A percentile compares a stretch with the other conserved stretches of the same genome.
These are phyloP conservation scores for Coemansia sp. DNA, from an alignment of 192 early-diverging fungal genomes.

Conservation along the genomic window DNA sequence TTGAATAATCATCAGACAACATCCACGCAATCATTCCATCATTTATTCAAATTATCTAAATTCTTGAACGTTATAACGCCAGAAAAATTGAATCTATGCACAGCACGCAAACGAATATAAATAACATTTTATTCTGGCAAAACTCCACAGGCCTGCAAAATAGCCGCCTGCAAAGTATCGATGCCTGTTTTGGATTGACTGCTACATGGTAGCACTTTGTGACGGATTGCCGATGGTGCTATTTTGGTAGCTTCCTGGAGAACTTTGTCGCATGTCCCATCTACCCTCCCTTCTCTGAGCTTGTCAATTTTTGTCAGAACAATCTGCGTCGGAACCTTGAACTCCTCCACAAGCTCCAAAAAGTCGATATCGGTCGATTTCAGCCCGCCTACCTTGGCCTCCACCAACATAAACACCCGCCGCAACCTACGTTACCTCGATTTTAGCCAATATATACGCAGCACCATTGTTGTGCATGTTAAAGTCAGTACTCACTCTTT, in stretches of 20 bases:
- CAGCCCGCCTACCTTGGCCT: constrained; percentile 53
- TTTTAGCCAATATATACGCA: neutral
- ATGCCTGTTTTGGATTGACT: constrained; percentile 31
- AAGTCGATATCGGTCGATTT: constrained; percentile 44
- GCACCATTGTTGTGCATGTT: no score
- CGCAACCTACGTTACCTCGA: constrained; percentile 19
- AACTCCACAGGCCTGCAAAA: constrained; percentile 27
- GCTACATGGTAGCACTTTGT: constrained; percentile 25
- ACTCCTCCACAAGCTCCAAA: constrained; percentile 35
- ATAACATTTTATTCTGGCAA: neutral
- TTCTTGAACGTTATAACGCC: no score
- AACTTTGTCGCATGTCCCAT: constrained; percentile 5
- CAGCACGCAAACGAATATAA: neutral
- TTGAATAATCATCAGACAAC: neutral
- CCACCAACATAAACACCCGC: constrained; percentile 50
- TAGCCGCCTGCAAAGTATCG: constrained; percentile 26
- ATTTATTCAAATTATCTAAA: no score
- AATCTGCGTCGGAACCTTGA: constrained; percentile 26
- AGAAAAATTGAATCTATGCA: no score
- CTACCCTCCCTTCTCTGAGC: constrained; percentile 26
- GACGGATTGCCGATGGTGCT: constrained; percentile 28
- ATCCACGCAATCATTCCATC: no score
- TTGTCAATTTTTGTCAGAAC: constrained; percentile 53
- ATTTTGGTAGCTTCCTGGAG: constrained; percentile 9
- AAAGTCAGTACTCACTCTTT: constrained; percentile 38